Conservation (phyloP, 2,329 filamentous ascomycete genomes). For the Cladorrhinum sp. region DNA sequence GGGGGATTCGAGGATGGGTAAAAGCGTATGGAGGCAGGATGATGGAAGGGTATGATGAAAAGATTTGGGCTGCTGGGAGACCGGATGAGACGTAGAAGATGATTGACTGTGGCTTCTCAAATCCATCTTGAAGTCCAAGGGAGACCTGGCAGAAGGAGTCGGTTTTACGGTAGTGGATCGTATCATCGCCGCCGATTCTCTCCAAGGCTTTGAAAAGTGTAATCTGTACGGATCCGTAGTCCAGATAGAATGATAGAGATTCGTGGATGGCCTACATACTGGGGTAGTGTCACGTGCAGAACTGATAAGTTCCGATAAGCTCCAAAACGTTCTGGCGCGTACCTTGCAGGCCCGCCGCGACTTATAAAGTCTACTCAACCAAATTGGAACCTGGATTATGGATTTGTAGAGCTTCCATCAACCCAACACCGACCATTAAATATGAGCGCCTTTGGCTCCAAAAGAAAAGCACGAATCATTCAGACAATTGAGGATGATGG, state of each 20-base stretch:
- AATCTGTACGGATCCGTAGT: too few species aligned
- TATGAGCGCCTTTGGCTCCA: constrained; percentile 56
- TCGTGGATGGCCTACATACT: constrained; percentile 75
- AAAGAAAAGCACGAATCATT: constrained; percentile 74
- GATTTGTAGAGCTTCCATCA: background rate
- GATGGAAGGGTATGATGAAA: constrained; percentile 51
- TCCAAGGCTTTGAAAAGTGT: constrained; percentile 81
- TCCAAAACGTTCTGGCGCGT: background rate
- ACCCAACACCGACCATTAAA: background rate
- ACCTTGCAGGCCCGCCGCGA: constrained; percentile 8
- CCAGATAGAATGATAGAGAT: too few species aligned
- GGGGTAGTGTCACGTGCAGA: constrained; percentile 43
- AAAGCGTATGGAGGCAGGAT: constrained; percentile 43
- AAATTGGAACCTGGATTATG: background rate
- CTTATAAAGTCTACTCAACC: background rate
- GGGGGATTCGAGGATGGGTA: constrained; percentile 56
- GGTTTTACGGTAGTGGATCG: too few species aligned
- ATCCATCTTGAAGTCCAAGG: too few species aligned
- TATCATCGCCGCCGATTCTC: constrained; percentile 63
- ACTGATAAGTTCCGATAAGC: constrained; percentile 42
- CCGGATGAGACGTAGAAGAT: background rate
- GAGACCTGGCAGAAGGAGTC: too few species aligned
- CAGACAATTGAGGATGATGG: constrained; percentile 67
- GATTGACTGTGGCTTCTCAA: too few species aligned
- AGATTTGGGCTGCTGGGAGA: constrained; percentile 32